phyloP scores from a whole-genome alignment of 164 flowering plant species.

The Vitis cinerea region DNA sequence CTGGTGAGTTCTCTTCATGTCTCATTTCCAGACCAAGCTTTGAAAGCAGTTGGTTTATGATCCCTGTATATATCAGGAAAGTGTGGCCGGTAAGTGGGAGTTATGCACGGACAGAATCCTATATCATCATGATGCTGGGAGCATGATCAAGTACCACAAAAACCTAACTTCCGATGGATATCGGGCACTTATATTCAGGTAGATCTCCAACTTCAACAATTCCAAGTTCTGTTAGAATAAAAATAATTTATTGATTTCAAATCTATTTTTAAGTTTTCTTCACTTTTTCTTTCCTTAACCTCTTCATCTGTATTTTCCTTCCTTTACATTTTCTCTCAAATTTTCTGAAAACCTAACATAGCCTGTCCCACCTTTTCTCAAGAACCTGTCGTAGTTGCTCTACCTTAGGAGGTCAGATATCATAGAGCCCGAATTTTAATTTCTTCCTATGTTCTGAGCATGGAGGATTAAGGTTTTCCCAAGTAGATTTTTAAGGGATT shows the following conservation, averaged over 20 bases:
- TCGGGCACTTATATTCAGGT: constrained; percentile 91
- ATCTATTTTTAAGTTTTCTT: background rate
- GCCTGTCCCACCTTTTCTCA: no score
- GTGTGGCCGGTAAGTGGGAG: constrained; percentile 58
- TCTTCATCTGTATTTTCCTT: background rate
- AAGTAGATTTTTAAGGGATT: no score
- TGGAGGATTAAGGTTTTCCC: no score
- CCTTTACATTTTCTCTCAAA: no score
- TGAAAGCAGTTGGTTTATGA: background rate
- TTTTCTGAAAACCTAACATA: no score
- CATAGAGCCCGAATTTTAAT: no score
- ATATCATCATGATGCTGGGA: constrained; percentile 73
- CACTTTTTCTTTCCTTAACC: background rate
- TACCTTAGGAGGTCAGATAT: no score
- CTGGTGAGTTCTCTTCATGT: constrained; percentile 29
- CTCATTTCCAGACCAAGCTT: background rate
- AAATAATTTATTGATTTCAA: no score
- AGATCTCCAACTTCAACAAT: background rate
- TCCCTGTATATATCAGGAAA: constrained; percentile 25
- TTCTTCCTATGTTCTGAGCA: no score
- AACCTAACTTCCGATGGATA: constrained; percentile 75
- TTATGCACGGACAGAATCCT: constrained; percentile 62
- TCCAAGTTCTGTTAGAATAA: no score
- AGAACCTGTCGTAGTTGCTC: no score
- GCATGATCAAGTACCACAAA: constrained; percentile 86